A percentile compares a stretch with the other conserved stretches of the same genome.
Evolutionary conservation across 106 monocot genomes (phyloP).

Genomic region (Ottelia alismoides): DNA sequence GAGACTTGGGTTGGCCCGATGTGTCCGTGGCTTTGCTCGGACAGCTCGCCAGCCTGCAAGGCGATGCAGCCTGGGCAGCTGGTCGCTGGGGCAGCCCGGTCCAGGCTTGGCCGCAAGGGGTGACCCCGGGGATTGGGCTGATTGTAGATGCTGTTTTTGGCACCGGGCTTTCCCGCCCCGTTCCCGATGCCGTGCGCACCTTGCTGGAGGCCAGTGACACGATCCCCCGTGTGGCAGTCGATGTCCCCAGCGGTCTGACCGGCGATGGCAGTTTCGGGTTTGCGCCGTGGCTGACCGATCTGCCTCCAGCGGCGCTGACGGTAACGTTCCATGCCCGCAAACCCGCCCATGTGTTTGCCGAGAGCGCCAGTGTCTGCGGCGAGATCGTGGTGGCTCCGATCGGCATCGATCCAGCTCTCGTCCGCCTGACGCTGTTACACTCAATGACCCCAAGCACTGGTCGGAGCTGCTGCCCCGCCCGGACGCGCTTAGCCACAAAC

Average conservation of each 20-base stretch:
- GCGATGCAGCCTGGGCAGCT: not conserved
- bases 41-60: not conserved
- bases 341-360: not conserved
- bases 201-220: not conserved
- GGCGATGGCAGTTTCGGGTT: no score
- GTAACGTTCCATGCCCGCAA: not conserved
- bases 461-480: not conserved
- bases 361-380: not conserved
- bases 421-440: not conserved
- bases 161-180: not conserved
- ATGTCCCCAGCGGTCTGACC: not conserved
- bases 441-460: not conserved
- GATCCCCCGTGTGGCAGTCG: not conserved
- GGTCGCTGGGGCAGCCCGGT: not conserved
- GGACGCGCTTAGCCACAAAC: not conserved
- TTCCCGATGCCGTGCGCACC: not conserved
- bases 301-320: not conserved
- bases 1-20: not conserved
- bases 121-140: not conserved
- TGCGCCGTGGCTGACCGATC: not conserved
- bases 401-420: not conserved
- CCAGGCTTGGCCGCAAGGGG: no score
- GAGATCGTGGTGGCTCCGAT: not conserved
- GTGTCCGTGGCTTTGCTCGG: no score
- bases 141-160: not conserved